These are phyloP conservation scores for Cinnamomum chago DNA, from an alignment of 164 flowering plant genomes.

Conservation along the genomic window DNA sequence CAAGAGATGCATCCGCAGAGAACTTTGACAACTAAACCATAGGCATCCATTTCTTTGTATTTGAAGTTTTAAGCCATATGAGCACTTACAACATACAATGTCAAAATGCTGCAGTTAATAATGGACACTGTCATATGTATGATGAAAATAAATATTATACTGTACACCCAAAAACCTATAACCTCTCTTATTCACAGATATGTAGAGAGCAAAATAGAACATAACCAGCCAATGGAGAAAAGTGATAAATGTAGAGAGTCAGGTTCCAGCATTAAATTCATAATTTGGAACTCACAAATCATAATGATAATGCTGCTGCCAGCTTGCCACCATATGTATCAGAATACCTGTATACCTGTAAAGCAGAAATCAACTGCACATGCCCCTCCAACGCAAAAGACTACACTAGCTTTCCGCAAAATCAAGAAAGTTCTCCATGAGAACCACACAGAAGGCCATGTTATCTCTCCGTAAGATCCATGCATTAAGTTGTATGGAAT, in stretches of 20 bases:
- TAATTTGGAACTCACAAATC: slow-evolving; percentile 8
- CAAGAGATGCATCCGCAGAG: not conserved
- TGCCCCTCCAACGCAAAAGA: not conserved
- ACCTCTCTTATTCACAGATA: slow-evolving; percentile 18
- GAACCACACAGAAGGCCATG: not conserved
- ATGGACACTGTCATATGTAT: not conserved
- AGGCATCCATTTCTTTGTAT: slow-evolving; percentile 5
- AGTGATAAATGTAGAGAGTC: not conserved
- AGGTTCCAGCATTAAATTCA: slow-evolving; percentile 8
- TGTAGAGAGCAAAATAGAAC: slow-evolving; percentile 1
- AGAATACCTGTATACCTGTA: slow-evolving; percentile 7
- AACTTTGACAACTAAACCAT: not conserved
- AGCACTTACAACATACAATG: not conserved
- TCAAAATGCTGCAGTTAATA: not conserved
- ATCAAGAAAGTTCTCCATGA: not conserved
- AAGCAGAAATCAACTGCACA: slow-evolving; percentile 9
- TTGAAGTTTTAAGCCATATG: not conserved
- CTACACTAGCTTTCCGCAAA: not conserved
- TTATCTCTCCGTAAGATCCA: too few species aligned
- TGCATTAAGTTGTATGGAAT: not conserved
- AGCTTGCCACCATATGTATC: not conserved
- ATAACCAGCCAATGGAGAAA: not conserved
- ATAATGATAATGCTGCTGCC: not conserved
- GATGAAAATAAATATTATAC: slow-evolving; percentile 10
- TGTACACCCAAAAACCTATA: slow-evolving; percentile 18